Base-by-base conservation (phyloP, 169 alveolate species). In the Plasmodium gonderi region DNA sequence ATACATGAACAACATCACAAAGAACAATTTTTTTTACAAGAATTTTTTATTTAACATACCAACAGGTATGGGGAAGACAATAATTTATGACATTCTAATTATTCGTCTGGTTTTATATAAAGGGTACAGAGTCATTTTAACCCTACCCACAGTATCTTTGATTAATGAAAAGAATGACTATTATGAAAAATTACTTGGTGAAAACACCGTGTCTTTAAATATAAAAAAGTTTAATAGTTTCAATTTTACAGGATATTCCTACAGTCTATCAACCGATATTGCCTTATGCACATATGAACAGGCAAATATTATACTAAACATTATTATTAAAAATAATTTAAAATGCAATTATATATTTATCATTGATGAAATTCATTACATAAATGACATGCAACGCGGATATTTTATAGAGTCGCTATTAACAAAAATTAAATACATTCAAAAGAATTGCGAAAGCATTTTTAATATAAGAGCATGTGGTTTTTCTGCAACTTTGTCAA, bases 251-350 rank as follows among this genome's bases (percentile, higher is more conserved):
- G 92, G 92, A 26, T 54, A 85, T 60, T 51, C 89, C 2, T 85
- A 85, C 67, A 54, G 45, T 29, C 49, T 36, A 20, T 85, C 87
- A 14, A 85, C 87, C 42, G 92, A 85, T 77, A 51, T 85, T 17
- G 92, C 92, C 23, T 14, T 85, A 40, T 85, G 92, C 68, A 85
- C 92, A 31, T 85, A 51, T 74, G 92, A 85, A 85, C 92, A 85
- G 45, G 92, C 92, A 20, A 85, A 85, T 65, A 85, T 26, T 45
- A 85, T 85, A 14, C 38, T 85, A 17, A 85, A 76, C 67, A 51
- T 45, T 38, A 85, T 85, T 40, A 85, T 85, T 74, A 85, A 85
- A 42, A 85, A 85, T 75, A 85, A 75, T 31, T 54, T 85, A 36
- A 85, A 85, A 64, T 72, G 38, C 20, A 72, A 75, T 40, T 85